phyloP scores from a whole-genome alignment of 1,284 basidiomycete species.

The Phylloporus gajari region DNA sequence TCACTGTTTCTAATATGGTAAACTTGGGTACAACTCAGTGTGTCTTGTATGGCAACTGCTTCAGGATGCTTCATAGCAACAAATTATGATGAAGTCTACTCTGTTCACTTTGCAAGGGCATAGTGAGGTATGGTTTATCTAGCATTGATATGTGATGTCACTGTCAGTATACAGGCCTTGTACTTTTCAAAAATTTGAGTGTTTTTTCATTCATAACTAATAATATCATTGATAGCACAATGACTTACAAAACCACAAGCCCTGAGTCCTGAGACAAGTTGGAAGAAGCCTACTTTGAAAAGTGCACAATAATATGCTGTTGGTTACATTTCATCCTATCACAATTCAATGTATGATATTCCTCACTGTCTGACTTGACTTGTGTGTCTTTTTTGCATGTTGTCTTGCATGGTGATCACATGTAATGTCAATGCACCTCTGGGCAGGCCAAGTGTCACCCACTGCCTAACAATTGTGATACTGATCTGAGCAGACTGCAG shows the following conservation, averaged over 20 bases:
- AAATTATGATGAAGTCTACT: too few relatives aligned
- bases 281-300: slow-evolving; percentile 92
- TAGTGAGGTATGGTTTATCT: too few relatives aligned
- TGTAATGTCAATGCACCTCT: slow-evolving; percentile 19
- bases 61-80: too few relatives aligned
- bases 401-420: slow-evolving; percentile 21
- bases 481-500: slow-evolving; percentile 80
- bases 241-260: slow-evolving; percentile 71
- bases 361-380: slow-evolving; percentile 68
- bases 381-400: slow-evolving; percentile 59
- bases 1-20: too few relatives aligned
- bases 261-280: slow-evolving; percentile 86
- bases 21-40: too few relatives aligned
- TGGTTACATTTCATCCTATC: slow-evolving; percentile 79
- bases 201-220: too few relatives aligned
- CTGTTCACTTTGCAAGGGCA: too few relatives aligned
- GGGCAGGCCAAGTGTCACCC: slow-evolving; percentile 62
- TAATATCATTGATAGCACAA: too few relatives aligned
- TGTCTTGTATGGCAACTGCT: too few relatives aligned
- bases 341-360: slow-evolving; percentile 86
- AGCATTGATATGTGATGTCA: too few relatives aligned
- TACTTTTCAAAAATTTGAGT: too few relatives aligned
- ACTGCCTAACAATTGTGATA: slow-evolving; percentile 57
- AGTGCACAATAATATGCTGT: slow-evolving; percentile 86
- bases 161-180: too few relatives aligned